Evolutionary conservation across 2,329 filamentous ascomycete species (phyloP), one percentile per base, ranked within the genome.

Genomic region (Ophiostoma quercus): DNA sequence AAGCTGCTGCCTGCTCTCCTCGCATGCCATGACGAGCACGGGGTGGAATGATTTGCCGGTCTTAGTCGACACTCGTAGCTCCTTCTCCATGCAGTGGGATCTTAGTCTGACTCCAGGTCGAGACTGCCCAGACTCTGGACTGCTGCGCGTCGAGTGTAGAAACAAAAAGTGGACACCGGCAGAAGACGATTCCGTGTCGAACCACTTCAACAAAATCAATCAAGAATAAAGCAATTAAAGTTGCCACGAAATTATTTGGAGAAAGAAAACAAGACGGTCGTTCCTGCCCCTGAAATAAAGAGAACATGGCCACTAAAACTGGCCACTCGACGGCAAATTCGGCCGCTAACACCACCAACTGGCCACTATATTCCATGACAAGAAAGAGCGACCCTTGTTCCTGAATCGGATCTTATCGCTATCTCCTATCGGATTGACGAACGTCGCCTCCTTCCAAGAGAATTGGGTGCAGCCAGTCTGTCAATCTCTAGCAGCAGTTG

Each of bases 381-480:
- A 34, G 43, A n/a, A 47, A 16, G 43, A 47, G 19, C 16, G 43
- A 62, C 57, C 62, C 62, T 12, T 41, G 69, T 71, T 68, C 71
- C 71, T 72, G 69, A 66, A 69, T 71, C 65, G 39, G 67, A 72
- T 71, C 67, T 69, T 71, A 72, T 69, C 25, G 41, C 9, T 70
- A 71, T 70, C 29, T 62, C 16, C n/a, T 51, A 47, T 63, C 60
- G 37, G 62, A 47, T 47, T 47, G 43, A 47, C 43, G 14, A n/a
- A 65, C 11, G 34, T 22, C 19, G 32, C 32, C 32, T 65, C 60
- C 60, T 63, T 63, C 62, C 62, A 37, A 11, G 34, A 39, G 43
- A 47, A 47, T 47, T 47, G 43, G 19, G 43, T 12, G 11, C 39
- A 41, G 47, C 19, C 47, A 60, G 9, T 16, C 11, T 14, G 54